Evolutionary conservation across 208 protist species (phyloP).

Genomic region (Porcisia deanei): DNA sequence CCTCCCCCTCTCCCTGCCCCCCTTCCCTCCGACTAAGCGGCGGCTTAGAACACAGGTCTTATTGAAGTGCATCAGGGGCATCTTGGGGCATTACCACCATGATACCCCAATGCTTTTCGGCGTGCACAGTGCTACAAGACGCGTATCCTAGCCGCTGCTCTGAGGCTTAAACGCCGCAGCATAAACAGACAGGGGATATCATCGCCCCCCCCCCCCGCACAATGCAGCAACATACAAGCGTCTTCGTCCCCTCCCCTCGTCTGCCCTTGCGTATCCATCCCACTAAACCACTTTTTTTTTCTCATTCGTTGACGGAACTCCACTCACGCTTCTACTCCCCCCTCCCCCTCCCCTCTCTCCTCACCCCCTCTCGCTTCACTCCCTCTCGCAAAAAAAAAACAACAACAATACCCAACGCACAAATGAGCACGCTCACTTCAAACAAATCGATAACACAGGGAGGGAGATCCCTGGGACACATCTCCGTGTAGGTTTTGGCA

Average conservation of each 20-base stretch:
- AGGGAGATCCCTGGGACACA: neutral
- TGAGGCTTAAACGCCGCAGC: neutral
- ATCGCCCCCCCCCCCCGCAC: too few species aligned
- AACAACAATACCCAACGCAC: too few species aligned
- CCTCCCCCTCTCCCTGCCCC: neutral
- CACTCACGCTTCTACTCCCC: neutral
- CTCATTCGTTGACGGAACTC: neutral
- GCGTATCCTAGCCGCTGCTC: neutral
- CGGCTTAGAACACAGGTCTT: neutral
- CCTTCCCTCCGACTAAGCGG: neutral
- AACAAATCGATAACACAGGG: neutral
- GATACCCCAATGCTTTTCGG: neutral
- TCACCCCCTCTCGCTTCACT: too few species aligned
- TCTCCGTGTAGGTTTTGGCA: neutral
- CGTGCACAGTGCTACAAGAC: neutral
- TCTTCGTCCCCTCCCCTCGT: neutral
- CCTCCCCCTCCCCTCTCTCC: neutral
- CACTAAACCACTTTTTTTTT: neutral
- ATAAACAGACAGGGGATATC: neutral
- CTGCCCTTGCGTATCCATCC: neutral
- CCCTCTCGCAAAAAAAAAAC: too few species aligned
- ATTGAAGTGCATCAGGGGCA: neutral
- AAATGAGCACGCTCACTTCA: neutral
- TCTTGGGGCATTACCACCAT: too few species aligned
- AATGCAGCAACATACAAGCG: neutral